phyloP scores from a whole-genome alignment of 371 early-diverging fungal genomes.

The Rhizomucor pusillus region DNA sequence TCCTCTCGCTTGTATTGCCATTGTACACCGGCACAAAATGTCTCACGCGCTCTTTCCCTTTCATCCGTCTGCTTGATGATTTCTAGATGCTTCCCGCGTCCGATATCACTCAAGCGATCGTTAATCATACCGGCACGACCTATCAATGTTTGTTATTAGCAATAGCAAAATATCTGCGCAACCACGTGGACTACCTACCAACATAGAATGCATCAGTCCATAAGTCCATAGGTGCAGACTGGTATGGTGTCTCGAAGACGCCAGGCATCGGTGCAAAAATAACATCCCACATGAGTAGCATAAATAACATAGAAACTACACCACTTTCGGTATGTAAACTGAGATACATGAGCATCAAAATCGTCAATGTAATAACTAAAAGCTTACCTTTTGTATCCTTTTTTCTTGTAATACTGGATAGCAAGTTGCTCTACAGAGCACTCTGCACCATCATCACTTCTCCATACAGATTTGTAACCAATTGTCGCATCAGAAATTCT shows the following conservation, averaged over 20 bases:
- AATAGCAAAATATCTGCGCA: neutral
- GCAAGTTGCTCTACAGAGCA: slow-evolving; percentile 62
- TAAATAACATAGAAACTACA: slow-evolving; percentile 59
- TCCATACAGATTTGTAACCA: slow-evolving; percentile 43
- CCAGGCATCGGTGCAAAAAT: slow-evolving; percentile 65
- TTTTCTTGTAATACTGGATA: slow-evolving; percentile 54
- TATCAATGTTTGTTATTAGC: slow-evolving; percentile 3
- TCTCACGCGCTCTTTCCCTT: slow-evolving; percentile 40
- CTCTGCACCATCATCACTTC: slow-evolving; percentile 51
- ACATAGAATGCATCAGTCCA: slow-evolving; percentile 65
- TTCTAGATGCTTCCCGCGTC: slow-evolving; percentile 30
- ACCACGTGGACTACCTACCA: slow-evolving; percentile 27
- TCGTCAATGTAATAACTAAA: neutral
- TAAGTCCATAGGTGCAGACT: slow-evolving; percentile 70
- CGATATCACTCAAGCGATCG: slow-evolving; percentile 49
- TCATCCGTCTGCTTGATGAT: slow-evolving; percentile 47
- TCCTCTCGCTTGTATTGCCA: slow-evolving; percentile 57
- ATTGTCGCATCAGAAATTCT: slow-evolving; percentile 26
- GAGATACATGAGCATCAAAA: neutral
- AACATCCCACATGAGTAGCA: slow-evolving; percentile 73
- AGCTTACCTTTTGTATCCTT: slow-evolving; percentile 54
- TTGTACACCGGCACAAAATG: slow-evolving; percentile 59
- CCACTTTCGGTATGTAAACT: slow-evolving; percentile 69
- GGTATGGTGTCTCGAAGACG: slow-evolving; percentile 76
- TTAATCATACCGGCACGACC: slow-evolving; percentile 56